A percentile compares a stretch with the other conserved stretches of the same genome.
phyloP scores from a whole-genome alignment of 805 yeast species.

The Nakazawaea populi region DNA sequence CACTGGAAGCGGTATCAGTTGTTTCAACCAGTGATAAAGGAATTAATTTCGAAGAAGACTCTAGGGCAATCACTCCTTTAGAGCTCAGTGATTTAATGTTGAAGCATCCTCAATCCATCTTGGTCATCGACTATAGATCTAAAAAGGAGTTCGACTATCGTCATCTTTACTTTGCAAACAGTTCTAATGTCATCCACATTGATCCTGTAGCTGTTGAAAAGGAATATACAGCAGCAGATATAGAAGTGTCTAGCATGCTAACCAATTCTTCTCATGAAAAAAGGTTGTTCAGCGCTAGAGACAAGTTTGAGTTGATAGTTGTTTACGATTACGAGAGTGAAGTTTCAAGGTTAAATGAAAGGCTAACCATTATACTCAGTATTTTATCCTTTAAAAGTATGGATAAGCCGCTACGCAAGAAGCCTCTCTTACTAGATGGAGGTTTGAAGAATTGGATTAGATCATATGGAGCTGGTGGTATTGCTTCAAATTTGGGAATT shows the following conservation, averaged over 20 bases:
- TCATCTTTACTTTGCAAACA: conserved; percentile 49
- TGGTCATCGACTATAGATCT: conserved; percentile 72
- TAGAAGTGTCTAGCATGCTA: conserved; percentile 56
- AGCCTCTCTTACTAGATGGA: conserved; percentile 43
- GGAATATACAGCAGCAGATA: conserved; percentile 52
- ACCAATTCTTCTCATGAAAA: conserved; percentile 54
- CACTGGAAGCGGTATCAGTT: not conserved
- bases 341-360: conserved; percentile 13
- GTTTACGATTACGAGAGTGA: conserved; percentile 50
- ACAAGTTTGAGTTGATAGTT: conserved; percentile 56
- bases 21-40: not conserved
- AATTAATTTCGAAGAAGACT: not conserved
- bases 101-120: conserved; percentile 26
- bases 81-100: conserved; percentile 24
- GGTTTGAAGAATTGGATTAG: conserved; percentile 73
- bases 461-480: conserved; percentile 31
- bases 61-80: not conserved
- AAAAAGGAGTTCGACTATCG: conserved; percentile 51
- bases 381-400: not conserved
- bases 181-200: conserved; percentile 53
- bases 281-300: conserved; percentile 44
- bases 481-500: conserved; percentile 11
- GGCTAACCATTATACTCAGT: not conserved
- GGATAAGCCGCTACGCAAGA: conserved; percentile 24
- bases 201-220: conserved; percentile 61